These are phyloP conservation scores for Amanita brunnescens DNA, from an alignment of 768 basidiomycete species.

Conservation along the genomic window DNA sequence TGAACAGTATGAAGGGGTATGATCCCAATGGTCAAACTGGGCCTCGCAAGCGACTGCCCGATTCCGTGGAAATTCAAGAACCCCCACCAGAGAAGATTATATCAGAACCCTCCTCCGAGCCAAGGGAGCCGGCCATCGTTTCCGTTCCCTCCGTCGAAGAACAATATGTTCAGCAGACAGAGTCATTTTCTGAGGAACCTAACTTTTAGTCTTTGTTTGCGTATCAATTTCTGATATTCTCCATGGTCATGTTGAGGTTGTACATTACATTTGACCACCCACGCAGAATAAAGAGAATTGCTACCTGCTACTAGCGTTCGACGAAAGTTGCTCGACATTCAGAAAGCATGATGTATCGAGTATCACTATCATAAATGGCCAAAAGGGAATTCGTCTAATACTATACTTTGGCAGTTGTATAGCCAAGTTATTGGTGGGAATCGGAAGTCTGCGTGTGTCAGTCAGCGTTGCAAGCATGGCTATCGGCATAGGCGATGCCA, in stretches of 20 bases:
- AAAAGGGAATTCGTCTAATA: too few relatives aligned
- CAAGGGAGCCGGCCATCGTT: slow-evolving; percentile 61
- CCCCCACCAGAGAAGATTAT: slow-evolving; percentile 88
- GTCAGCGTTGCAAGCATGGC: too few relatives aligned
- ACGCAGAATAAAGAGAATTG: neutral
- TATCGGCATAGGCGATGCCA: too few relatives aligned
- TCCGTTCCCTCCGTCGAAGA: slow-evolving; percentile 46
- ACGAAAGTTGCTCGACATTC: too few relatives aligned
- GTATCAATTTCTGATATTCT: neutral
- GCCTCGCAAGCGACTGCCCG: slow-evolving; percentile 90
- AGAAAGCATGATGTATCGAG: too few relatives aligned
- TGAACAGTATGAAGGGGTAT: slow-evolving; percentile 84
- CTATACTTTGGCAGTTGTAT: too few relatives aligned
- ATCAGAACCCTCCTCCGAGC: slow-evolving; percentile 84
- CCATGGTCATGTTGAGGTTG: too few relatives aligned
- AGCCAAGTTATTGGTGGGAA: too few relatives aligned
- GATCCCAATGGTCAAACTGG: slow-evolving; percentile 89
- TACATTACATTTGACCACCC: neutral
- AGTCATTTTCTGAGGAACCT: slow-evolving; percentile 36
- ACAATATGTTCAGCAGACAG: slow-evolving; percentile 33
- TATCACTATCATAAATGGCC: too few relatives aligned
- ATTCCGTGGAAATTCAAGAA: slow-evolving; percentile 84
- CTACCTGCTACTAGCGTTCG: neutral
- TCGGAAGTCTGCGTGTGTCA: too few relatives aligned
- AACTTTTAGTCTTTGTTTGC: slow-evolving; percentile 42